Base-by-base conservation (phyloP, 305 asterid species). In the Fraxinus ornus region DNA sequence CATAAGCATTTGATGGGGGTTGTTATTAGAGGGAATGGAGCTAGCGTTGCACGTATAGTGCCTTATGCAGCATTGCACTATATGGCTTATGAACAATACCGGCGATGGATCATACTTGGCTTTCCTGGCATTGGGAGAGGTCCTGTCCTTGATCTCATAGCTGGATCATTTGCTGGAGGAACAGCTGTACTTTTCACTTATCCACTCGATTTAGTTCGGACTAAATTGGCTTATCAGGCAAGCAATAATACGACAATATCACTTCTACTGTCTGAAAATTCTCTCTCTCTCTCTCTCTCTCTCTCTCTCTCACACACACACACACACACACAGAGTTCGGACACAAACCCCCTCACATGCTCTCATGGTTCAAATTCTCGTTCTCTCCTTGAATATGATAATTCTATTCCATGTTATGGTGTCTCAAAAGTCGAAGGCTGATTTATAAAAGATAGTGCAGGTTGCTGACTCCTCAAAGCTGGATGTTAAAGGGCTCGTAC, bases 151-250 rank as follows among this genome's bases (percentile, higher is more conserved):
- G 99, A 95, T 89, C 98, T 95, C 13, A 28, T 91, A 3, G 95
- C 99, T 44, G 99, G 99, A 86, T 94, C 99, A n/a, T 91, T 93
- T 85, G 97, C 99, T 35, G 99, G 99, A 73, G 99, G 98, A 79
- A 95, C 99, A 26, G 99, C 99, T 44, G 99, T 95, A 62, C 92
- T 94, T 37, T 93, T 90, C 82, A 95, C 99, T 81, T 95, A 95
- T 77, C 99, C 99, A 6, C 98, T 95, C 5, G 99, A 95, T 91
- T 89, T 95, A 77, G 99, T 94, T 86, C 90, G 99, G 78, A 95
- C 99, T 0, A 94, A 88, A 88, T 86, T 95, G 87, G 99, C 99
- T 72, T 95, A 91, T 89, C 99, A 95, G 98, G 99, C 91, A 88
- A 86, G 91, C 81, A 72, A 22, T 77, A 24, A 74, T 77, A 80